These are phyloP conservation scores for Wickerhamomyces bisporus DNA, from an alignment of 805 yeast species.

Conservation along the genomic window DNA sequence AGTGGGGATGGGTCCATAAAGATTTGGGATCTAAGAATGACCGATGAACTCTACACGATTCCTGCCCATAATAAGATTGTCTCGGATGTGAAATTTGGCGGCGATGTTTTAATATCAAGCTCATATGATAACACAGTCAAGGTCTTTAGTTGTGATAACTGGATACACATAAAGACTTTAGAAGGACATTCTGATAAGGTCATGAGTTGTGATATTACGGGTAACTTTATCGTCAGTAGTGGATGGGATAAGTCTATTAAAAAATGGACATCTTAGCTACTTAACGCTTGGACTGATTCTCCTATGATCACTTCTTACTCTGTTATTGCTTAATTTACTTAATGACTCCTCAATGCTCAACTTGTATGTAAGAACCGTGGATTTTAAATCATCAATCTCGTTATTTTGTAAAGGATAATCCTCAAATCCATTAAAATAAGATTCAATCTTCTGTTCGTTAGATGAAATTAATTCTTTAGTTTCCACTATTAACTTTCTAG, in stretches of 20 bases:
- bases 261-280: constrained; percentile 39
- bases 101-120: constrained; percentile 44
- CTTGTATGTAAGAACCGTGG: constrained; percentile 8
- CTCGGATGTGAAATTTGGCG: constrained; percentile 52
- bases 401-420: constrained; percentile 10
- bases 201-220: constrained; percentile 60
- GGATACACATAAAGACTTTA: constrained; percentile 52
- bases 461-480: constrained; percentile 9
- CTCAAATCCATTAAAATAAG: constrained; percentile 15
- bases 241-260: constrained; percentile 87
- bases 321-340: constrained; percentile 14
- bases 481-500: constrained; percentile 28
- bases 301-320: constrained; percentile 14
- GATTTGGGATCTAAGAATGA: constrained; percentile 79
- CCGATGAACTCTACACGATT: constrained; percentile 39
- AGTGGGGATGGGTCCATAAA: constrained; percentile 77
- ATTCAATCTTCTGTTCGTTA: constrained; percentile 11
- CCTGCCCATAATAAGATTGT: constrained; percentile 75
- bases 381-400: constrained; percentile 12
- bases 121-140: constrained; percentile 70
- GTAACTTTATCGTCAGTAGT: constrained; percentile 46
- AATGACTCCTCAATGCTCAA: constrained; percentile 18
- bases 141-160: constrained; percentile 63
- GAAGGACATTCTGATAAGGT: constrained; percentile 63
- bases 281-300: constrained; percentile 17